Evolutionary conservation across 1,139 yeast genomes (phyloP).

Genomic region (Taphrina flavorubra): DNA sequence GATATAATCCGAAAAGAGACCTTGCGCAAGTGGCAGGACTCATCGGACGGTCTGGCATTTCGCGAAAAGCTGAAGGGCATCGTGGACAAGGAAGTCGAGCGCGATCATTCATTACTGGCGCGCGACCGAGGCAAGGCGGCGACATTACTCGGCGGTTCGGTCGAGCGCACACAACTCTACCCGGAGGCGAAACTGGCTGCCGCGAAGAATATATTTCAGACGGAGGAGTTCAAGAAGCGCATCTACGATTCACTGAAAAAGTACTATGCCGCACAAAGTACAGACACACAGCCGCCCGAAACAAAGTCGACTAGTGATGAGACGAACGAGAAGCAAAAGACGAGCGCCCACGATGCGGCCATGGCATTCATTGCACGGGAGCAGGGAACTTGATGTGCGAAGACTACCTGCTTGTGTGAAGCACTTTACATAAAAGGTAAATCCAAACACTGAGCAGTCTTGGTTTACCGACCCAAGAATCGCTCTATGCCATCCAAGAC

Average conservation of each 20-base stretch:
- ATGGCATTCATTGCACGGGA: constrained; percentile 16
- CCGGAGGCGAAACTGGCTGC: constrained; percentile 31
- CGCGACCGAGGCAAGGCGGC: constrained; percentile 41
- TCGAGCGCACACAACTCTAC: constrained; percentile 36
- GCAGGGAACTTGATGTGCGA: constrained; percentile 18
- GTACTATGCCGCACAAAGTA: not conserved
- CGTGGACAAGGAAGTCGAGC: constrained; percentile 32
- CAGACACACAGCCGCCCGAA: not conserved
- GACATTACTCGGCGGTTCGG: constrained; percentile 35
- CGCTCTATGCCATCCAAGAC: constrained; percentile 21
- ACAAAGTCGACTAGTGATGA: not conserved
- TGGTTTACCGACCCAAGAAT: constrained; percentile 24
- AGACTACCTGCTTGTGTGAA: not conserved
- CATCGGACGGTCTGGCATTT: constrained; percentile 34
- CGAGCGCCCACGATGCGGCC: constrained; percentile 24
- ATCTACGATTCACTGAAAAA: constrained; percentile 30
- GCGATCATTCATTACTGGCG: constrained; percentile 28
- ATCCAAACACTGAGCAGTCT: not conserved
- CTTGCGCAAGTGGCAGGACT: constrained; percentile 19
- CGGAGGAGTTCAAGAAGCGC: constrained; percentile 7
- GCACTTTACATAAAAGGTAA: not conserved
- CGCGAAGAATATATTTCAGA: constrained; percentile 26
- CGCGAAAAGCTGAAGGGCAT: constrained; percentile 17
- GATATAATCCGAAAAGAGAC: constrained; percentile 28
- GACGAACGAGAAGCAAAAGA: not conserved